Conservation (phyloP, 441 rosid species). For the Rhodomyrtus psidioides region DNA sequence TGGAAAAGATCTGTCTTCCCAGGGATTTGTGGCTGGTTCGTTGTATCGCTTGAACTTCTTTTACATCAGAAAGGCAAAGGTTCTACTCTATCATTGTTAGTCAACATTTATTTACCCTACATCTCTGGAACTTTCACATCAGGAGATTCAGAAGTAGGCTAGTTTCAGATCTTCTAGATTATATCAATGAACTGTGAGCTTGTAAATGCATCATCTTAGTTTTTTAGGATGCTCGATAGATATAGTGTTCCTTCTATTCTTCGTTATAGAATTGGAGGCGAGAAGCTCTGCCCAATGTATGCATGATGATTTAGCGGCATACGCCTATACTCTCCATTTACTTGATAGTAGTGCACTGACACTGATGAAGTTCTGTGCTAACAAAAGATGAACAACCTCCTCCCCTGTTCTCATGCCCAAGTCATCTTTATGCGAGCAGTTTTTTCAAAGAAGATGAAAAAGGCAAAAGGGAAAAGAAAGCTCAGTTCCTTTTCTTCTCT, state of each 20-base stretch:
- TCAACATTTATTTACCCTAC: background rate
- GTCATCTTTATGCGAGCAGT: background rate
- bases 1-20: constrained; percentile 82
- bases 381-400: background rate
- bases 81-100: constrained; percentile 4
- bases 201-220: background rate
- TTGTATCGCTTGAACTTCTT: constrained; percentile 75
- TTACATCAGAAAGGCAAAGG: constrained; percentile 84
- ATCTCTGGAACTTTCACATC: background rate
- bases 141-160: background rate
- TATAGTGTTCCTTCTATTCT: background rate
- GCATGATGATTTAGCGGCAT: background rate
- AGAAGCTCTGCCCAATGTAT: background rate
- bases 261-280: background rate
- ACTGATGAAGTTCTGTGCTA: background rate
- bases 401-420: background rate
- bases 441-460: background rate
- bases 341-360: background rate
- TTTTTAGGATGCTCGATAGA: background rate
- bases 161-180: background rate
- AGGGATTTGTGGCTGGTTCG: constrained; percentile 92
- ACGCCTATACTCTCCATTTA: background rate
- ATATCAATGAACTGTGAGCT: background rate
- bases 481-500: background rate
- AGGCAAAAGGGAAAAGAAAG: background rate